phyloP scores from a whole-genome alignment of 2,329 filamentous ascomycete species.

The Trichoderma sp. region DNA sequence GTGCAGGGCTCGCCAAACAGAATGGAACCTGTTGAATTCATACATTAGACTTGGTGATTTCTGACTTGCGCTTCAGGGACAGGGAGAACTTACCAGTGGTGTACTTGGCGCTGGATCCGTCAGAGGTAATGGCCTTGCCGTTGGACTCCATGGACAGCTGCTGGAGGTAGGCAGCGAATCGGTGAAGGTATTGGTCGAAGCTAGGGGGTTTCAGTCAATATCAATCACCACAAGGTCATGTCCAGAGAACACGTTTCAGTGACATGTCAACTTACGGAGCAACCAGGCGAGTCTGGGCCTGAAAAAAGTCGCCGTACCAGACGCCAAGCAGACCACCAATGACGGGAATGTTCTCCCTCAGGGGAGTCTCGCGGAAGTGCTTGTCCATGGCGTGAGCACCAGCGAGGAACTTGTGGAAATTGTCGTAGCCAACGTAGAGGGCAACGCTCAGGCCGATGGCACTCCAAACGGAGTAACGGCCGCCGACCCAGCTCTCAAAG shows the following conservation, averaged over 20 bases:
- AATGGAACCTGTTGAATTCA: constrained; percentile 59
- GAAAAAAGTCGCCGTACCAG: constrained; percentile 99
- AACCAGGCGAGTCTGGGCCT: constrained; percentile 94
- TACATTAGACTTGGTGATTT: constrained; percentile 21
- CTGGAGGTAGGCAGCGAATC: constrained; percentile 98
- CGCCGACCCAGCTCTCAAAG: constrained; percentile 98
- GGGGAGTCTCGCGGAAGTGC: constrained; percentile 88
- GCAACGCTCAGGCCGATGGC: constrained; percentile 94
- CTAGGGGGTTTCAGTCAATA: constrained; percentile 38
- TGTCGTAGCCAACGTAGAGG: constrained; percentile 94
- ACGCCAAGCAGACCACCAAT: constrained; percentile 91
- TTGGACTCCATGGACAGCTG: constrained; percentile 99
- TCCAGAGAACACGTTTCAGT: not conserved
- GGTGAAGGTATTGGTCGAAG: constrained; percentile 98
- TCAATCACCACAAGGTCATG: not conserved
- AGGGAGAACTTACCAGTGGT: constrained; percentile 62
- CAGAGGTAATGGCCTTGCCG: constrained; percentile 92
- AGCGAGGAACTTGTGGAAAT: constrained; percentile 93
- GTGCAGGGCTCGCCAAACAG: constrained; percentile 98
- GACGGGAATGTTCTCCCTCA: constrained; percentile 92
- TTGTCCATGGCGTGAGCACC: constrained; percentile 98
- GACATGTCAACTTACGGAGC: constrained; percentile 66
- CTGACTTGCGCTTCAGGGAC: too few species aligned
- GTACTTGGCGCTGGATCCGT: constrained; percentile 89
- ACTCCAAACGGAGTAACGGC: constrained; percentile 98